Evolutionary conservation across 2,329 filamentous ascomycete species (phyloP).

Genomic region (Trichoderma hamatum): DNA sequence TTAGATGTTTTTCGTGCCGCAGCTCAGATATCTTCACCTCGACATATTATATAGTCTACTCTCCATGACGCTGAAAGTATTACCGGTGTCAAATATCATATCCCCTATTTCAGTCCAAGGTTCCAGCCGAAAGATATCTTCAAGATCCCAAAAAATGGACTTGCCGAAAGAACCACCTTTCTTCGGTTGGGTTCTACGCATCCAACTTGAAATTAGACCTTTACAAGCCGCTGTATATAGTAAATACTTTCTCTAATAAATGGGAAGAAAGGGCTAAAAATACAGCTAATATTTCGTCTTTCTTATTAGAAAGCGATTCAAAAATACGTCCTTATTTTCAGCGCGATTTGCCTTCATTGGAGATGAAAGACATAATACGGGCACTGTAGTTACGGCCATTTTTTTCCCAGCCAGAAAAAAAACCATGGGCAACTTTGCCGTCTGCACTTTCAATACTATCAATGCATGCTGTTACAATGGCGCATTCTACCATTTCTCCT

Average conservation of each 20-base stretch:
- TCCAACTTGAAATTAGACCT: background rate
- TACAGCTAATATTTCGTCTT: background rate
- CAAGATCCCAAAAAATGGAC: background rate
- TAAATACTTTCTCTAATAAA: background rate
- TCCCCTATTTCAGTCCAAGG: background rate
- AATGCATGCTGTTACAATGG: background rate
- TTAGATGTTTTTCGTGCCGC: background rate
- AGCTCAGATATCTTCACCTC: background rate
- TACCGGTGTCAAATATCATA: background rate
- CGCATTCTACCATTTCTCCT: conserved; percentile 38
- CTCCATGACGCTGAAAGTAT: background rate
- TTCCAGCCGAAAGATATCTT: background rate
- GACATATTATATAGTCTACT: background rate
- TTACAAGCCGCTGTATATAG: background rate
- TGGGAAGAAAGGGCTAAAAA: background rate
- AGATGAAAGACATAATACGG: background rate
- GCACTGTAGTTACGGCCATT: background rate
- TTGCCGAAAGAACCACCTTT: background rate
- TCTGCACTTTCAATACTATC: too few species aligned
- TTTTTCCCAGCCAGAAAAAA: background rate
- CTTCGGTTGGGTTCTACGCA: background rate
- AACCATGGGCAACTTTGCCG: background rate
- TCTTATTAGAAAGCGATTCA: background rate
- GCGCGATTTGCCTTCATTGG: background rate
- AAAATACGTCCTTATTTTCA: background rate